These are phyloP conservation scores for Brassica cretica DNA, from an alignment of 345 rosid species.

Conservation along the genomic window DNA sequence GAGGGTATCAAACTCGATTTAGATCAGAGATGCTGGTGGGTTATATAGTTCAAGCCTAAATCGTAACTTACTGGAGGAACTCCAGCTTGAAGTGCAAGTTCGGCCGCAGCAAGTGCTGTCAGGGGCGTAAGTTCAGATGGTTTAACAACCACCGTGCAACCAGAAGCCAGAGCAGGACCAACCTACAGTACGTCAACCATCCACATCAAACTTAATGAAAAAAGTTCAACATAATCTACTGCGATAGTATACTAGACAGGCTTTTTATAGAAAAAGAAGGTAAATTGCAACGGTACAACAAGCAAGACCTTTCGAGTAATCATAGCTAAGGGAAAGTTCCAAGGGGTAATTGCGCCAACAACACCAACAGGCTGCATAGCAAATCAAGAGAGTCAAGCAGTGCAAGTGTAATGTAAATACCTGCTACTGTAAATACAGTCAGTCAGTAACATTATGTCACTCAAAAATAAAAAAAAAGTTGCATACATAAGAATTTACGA, in stretches of 20 bases:
- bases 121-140: constrained; percentile 97
- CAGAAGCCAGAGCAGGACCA: constrained; percentile 99
- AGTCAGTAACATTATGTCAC: background rate
- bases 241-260: constrained; percentile 12
- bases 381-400: constrained; percentile 21
- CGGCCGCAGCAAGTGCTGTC: constrained; percentile 93
- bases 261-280: constrained; percentile 9
- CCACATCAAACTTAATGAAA: constrained; percentile 22
- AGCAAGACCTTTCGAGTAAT: constrained; percentile 83
- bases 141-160: constrained; percentile 94
- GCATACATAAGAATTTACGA: background rate
- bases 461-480: constrained; percentile 1
- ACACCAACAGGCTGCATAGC: constrained; percentile 88
- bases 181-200: constrained; percentile 52
- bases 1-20: constrained; percentile 9
- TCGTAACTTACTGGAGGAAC: constrained; percentile 78
- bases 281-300: constrained; percentile 1
- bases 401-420: background rate
- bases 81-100: constrained; percentile 96
- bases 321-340: constrained; percentile 99
- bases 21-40: constrained; percentile 10
- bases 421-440: background rate
- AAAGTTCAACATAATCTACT: background rate
- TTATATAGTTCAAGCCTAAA: constrained; percentile 22
- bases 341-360: constrained; percentile 91